Evolutionary conservation across 2,329 filamentous ascomycete genomes (phyloP).

Genomic region (Aspergillus sp.): DNA sequence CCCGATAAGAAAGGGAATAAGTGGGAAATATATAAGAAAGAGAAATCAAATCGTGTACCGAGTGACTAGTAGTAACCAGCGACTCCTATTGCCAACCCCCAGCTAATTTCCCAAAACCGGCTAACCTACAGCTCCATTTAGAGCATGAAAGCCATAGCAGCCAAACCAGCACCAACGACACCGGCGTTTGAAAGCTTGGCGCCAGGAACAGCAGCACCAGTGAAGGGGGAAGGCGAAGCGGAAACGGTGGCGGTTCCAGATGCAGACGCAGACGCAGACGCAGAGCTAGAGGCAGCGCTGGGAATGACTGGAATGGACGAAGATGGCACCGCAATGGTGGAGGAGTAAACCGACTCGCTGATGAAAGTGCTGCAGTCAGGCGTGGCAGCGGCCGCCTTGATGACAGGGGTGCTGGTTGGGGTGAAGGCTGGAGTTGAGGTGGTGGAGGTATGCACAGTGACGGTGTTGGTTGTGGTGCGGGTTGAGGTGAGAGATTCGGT

Average conservation of each 20-base stretch:
- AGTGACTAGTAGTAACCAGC: neutral
- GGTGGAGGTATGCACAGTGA: constrained; percentile 19
- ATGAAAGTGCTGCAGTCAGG: constrained; percentile 7
- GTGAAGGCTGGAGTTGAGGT: constrained; percentile 14
- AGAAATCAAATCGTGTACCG: neutral
- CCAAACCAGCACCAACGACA: constrained; percentile 31
- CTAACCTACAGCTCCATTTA: constrained; percentile 18
- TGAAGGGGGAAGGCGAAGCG: constrained; percentile 14
- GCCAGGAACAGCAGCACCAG: constrained; percentile 23
- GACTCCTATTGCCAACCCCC: neutral
- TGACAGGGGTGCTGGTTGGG: constrained; percentile 14
- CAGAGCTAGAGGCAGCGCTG: too few species aligned
- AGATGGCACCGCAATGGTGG: neutral
- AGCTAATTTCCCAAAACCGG: neutral
- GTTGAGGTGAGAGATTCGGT: constrained; percentile 17
- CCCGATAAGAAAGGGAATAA: neutral
- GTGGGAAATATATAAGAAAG: neutral
- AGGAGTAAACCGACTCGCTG: neutral
- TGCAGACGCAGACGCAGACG: neutral
- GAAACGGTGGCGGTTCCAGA: neutral
- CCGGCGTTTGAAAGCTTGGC: constrained; percentile 25
- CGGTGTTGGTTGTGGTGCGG: constrained; percentile 29
- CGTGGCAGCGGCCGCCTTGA: neutral
- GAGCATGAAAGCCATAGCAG: constrained; percentile 30
- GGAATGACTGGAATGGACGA: neutral